These are phyloP conservation scores for Acidiella bohemica DNA, from an alignment of 495 filamentous ascomycete species.

Conservation along the genomic window DNA sequence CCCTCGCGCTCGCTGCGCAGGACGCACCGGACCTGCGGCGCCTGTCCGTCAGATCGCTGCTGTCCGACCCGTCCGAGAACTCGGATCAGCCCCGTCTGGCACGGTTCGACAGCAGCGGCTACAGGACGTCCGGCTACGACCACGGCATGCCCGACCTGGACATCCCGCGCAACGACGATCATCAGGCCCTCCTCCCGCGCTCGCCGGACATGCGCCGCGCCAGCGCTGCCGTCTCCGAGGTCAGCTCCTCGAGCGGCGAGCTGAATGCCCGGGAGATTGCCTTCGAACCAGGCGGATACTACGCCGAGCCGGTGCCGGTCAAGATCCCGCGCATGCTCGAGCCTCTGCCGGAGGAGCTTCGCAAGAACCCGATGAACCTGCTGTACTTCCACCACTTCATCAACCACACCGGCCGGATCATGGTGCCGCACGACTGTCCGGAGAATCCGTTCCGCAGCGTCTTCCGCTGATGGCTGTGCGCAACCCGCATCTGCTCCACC, in stretches of 20 bases:
- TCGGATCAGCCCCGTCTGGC: conserved; percentile 15
- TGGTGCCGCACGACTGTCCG: conserved; percentile 63
- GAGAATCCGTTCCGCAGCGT: conserved; percentile 63
- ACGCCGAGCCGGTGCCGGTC: conserved; percentile 53
- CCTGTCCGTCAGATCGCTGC: conserved; percentile 29
- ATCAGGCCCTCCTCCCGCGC: conserved; percentile 23
- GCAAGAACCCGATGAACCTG: conserved; percentile 67
- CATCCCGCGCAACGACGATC: conserved; percentile 54
- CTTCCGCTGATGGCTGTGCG: conserved; percentile 57
- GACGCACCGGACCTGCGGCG: conserved; percentile 24
- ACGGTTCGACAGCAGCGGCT: conserved; percentile 13
- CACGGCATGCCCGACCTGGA: conserved; percentile 55
- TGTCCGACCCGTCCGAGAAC: conserved; percentile 22
- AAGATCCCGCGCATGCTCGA: conserved; percentile 52
- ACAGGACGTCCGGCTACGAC: conserved; percentile 48
- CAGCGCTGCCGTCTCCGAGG: conserved; percentile 15
- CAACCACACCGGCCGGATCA: conserved; percentile 60
- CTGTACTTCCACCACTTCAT: conserved; percentile 68
- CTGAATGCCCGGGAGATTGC: conserved; percentile 31
- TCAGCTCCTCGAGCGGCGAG: conserved; percentile 11
- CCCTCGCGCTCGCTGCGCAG: conserved; percentile 5
- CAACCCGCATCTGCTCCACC: conserved; percentile 55
- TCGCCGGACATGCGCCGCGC: conserved; percentile 22
- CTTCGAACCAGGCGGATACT: conserved; percentile 49
- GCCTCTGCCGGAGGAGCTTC: conserved; percentile 41